Evolutionary conservation across 306 rosid species (phyloP).

Genomic region (Glycine soja): DNA sequence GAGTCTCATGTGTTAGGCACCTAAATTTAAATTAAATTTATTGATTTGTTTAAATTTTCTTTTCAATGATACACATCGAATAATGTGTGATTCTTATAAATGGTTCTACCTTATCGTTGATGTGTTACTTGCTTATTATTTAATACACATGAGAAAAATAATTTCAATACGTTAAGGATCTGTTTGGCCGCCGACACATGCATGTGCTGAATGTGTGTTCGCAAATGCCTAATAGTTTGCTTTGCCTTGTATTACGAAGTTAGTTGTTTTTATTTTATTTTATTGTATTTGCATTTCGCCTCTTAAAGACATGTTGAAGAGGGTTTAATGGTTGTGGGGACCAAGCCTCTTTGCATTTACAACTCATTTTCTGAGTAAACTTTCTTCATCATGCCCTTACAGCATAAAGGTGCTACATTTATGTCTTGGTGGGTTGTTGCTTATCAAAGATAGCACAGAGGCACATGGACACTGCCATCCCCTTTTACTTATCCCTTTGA

Average conservation of each 20-base stretch:
- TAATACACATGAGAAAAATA: background rate
- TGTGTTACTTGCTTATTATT: conserved; percentile 9
- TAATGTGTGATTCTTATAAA: background rate
- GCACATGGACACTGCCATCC: conserved; percentile 47
- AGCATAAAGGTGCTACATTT: conserved; percentile 53
- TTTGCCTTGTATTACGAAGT: background rate
- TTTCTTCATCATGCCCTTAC: conserved; percentile 32
- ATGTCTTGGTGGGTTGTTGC: conserved; percentile 51
- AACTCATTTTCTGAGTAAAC: conserved; percentile 43
- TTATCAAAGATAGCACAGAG: conserved; percentile 47
- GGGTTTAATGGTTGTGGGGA: conserved; percentile 34
- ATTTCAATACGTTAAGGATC: conserved; percentile 25
- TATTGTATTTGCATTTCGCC: background rate
- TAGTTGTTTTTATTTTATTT: background rate
- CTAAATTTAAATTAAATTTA: background rate
- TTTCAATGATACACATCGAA: conserved; percentile 17
- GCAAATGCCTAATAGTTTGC: conserved; percentile 15
- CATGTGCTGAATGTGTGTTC: conserved; percentile 48
- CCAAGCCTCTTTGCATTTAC: conserved; percentile 29
- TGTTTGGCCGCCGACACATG: conserved; percentile 52
- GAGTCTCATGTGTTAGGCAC: conserved; percentile 5
- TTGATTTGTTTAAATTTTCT: conserved; percentile 6
- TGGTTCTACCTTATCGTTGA: conserved; percentile 18
- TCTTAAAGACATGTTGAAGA: conserved; percentile 25
- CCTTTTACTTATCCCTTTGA: background rate